Conservation (phyloP, 345 rosid species). For the Eucalyptus curtisii region DNA sequence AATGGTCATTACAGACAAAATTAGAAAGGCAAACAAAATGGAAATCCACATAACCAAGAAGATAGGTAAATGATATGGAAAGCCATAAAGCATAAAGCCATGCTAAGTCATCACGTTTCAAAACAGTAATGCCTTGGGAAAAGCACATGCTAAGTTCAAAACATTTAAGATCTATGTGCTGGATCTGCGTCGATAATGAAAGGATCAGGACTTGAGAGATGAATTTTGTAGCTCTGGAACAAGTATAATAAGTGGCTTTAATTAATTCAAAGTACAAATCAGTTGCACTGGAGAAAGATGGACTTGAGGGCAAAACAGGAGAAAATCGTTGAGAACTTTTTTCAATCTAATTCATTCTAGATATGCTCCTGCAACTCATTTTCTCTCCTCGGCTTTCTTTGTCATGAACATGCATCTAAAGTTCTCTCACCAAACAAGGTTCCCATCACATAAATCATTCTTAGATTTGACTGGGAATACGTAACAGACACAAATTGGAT, state of each 20-base stretch:
- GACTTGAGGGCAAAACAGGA: background rate
- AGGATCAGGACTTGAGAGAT: background rate
- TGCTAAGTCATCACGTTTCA: background rate
- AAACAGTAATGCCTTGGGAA: background rate
- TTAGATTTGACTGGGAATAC: background rate
- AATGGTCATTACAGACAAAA: background rate
- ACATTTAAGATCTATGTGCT: background rate
- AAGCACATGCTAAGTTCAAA: background rate
- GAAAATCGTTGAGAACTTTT: background rate
- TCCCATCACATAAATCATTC: background rate
- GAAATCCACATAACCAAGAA: background rate
- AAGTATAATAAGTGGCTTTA: background rate
- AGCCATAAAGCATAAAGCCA: background rate
- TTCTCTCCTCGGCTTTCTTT: background rate
- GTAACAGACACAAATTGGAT: background rate
- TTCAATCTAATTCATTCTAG: background rate
- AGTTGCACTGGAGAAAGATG: background rate
- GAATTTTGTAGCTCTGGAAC: background rate
- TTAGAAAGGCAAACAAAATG: background rate
- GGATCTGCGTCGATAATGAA: background rate
- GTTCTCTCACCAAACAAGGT: background rate
- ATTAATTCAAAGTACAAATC: background rate
- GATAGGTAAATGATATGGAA: background rate
- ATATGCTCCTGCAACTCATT: background rate
- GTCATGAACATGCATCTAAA: background rate